Conservation (phyloP, 495 filamentous ascomycete species). For the Neurospora intermedia region DNA sequence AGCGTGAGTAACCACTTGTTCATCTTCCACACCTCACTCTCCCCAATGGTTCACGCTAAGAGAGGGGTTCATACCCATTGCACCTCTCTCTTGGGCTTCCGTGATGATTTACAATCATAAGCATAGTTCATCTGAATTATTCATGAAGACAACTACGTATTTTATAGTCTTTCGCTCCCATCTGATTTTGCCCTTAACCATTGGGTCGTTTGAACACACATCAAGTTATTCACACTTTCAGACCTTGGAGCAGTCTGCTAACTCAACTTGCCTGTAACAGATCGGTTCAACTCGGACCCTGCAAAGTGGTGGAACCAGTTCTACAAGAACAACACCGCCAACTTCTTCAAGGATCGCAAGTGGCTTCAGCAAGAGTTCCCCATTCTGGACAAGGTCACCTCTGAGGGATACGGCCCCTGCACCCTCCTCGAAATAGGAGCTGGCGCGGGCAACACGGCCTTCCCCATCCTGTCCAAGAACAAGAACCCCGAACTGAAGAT, state of each 20-base stretch:
- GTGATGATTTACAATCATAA: conserved; percentile 47
- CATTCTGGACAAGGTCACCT: conserved; percentile 58
- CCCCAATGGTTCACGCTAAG: neutral
- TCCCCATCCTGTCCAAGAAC: conserved; percentile 74
- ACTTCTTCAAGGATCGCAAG: conserved; percentile 98
- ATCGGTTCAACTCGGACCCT: conserved; percentile 76
- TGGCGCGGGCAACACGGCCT: conserved; percentile 92
- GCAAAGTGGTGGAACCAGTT: conserved; percentile 96
- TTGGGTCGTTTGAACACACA: neutral
- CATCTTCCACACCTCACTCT: neutral
- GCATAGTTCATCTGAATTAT: conserved; percentile 54
- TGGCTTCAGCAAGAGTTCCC: conserved; percentile 96
- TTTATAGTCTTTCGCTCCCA: conserved; percentile 54
- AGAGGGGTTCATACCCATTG: neutral
- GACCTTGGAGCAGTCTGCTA: conserved; percentile 16
- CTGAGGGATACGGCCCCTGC: conserved; percentile 46
- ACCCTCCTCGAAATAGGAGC: conserved; percentile 84
- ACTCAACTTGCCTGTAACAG: conserved; percentile 21
- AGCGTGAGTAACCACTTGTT: conserved; percentile 35
- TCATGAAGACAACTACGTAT: conserved; percentile 40
- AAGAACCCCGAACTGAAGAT: conserved; percentile 67
- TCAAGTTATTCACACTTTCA: neutral
- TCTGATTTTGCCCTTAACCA: conserved; percentile 33
- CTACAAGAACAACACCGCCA: conserved; percentile 87
- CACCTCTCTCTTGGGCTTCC: conserved; percentile 9